phyloP scores from a whole-genome alignment of 495 filamentous ascomycete species.

The Aspergillus nanangensis region DNA sequence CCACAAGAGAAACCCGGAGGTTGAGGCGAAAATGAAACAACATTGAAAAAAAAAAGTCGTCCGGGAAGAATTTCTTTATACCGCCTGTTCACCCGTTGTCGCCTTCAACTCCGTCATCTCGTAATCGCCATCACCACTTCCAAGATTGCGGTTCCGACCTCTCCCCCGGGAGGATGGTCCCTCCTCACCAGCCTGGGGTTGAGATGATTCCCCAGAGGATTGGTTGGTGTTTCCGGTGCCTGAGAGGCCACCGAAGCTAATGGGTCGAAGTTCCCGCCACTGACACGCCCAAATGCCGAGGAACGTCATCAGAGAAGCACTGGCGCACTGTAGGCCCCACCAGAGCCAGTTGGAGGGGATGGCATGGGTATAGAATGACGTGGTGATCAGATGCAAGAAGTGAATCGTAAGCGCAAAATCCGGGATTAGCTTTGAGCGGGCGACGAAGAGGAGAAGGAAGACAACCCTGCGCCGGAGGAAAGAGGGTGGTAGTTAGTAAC shows the following conservation, averaged over 20 bases:
- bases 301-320: constrained; percentile 62
- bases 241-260: constrained; percentile 70
- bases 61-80: constrained; percentile 17
- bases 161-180: constrained; percentile 26
- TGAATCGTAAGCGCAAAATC: constrained; percentile 92
- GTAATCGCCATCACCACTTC: constrained; percentile 66
- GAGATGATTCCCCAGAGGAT: constrained; percentile 16
- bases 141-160: constrained; percentile 33
- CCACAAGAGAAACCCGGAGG: not conserved
- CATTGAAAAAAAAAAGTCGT: constrained; percentile 6
- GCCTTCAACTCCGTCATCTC: constrained; percentile 71
- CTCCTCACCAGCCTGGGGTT: constrained; percentile 19
- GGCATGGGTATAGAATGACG: constrained; percentile 66
- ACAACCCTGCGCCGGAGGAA: constrained; percentile 43
- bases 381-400: constrained; percentile 76
- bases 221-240: constrained; percentile 10
- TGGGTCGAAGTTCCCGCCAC: constrained; percentile 83
- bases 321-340: constrained; percentile 77
- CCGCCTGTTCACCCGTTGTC: constrained; percentile 34
- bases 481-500: no score
- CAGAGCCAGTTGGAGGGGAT: constrained; percentile 75
- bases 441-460: constrained; percentile 73
- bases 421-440: constrained; percentile 83
- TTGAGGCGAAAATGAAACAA: not conserved
- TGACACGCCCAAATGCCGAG: constrained; percentile 87